These are phyloP conservation scores for Coriaria nepalensis DNA, from an alignment of 306 rosid genomes.

Conservation along the genomic window DNA sequence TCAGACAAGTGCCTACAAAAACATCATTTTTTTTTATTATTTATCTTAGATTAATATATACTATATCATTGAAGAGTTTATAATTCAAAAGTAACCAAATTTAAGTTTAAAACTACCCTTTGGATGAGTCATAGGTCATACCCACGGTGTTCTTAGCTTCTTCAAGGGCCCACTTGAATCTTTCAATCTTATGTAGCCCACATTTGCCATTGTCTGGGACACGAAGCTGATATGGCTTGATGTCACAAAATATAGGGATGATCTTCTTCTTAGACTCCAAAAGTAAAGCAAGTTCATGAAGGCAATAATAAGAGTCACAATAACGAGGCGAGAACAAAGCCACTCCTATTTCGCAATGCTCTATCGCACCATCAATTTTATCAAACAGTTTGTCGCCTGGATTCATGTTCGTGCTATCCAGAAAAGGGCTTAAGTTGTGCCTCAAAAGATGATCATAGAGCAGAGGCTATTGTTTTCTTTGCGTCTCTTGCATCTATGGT, in stretches of 20 bases:
- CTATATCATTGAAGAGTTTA: neutral
- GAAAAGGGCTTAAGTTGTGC: conserved; percentile 35
- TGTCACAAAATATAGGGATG: conserved; percentile 73
- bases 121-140: conserved; percentile 47
- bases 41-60: no score
- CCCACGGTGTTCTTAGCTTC: conserved; percentile 58
- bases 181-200: conserved; percentile 20
- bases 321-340: conserved; percentile 70
- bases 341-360: conserved; percentile 51
- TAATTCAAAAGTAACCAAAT: no score
- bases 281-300: conserved; percentile 66
- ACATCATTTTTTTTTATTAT: no score
- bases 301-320: conserved; percentile 72
- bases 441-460: conserved; percentile 48
- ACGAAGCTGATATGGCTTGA: conserved; percentile 56
- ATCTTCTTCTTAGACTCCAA: conserved; percentile 53
- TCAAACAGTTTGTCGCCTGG: conserved; percentile 87
- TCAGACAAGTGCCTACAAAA: conserved; percentile 56
- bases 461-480: conserved; percentile 48
- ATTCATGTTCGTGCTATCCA: conserved; percentile 71
- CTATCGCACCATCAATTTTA: conserved; percentile 47
- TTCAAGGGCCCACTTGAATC: conserved; percentile 50
- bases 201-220: conserved; percentile 21
- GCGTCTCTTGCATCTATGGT: conserved; percentile 76
- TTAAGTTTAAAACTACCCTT: conserved; percentile 33